Evolutionary conservation across 2,329 filamentous ascomycete species (phyloP).

Genomic region (Huntiella savannae): DNA sequence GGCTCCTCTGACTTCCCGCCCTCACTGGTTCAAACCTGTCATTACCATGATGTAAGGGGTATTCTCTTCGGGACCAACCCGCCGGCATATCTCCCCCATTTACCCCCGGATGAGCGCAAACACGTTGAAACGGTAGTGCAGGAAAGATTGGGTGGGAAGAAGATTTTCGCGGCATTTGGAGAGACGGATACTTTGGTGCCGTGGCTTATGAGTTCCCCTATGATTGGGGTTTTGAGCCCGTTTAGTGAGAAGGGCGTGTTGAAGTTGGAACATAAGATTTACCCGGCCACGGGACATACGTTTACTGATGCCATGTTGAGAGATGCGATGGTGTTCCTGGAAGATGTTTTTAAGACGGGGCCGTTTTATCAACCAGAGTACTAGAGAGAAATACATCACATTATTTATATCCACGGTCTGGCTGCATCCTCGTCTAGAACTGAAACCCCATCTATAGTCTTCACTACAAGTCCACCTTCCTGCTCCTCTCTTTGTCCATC

Average conservation of each 20-base stretch:
- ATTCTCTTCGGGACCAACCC: conserved; percentile 41
- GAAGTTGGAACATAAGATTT: conserved; percentile 45
- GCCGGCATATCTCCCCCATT: conserved; percentile 20
- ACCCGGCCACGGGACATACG: conserved; percentile 48
- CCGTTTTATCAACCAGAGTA: conserved; percentile 3
- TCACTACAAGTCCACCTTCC: conserved; percentile 22
- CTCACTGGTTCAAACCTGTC: conserved; percentile 42
- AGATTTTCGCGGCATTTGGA: conserved; percentile 44
- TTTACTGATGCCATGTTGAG: conserved; percentile 48
- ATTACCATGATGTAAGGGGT: conserved; percentile 54
- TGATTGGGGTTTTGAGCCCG: conserved; percentile 38
- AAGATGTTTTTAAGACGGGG: conserved; percentile 24
- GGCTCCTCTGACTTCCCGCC: conserved; percentile 62
- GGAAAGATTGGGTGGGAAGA: conserved; percentile 37
- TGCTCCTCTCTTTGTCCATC: conserved; percentile 17
- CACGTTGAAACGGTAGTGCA: conserved; percentile 23
- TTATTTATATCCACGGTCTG: conserved; percentile 22
- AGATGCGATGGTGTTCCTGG: conserved; percentile 46
- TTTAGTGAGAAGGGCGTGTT: conserved; percentile 35
- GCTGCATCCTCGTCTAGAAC: conserved; percentile 21
- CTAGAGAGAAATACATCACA: no score
- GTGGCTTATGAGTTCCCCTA: conserved; percentile 35
- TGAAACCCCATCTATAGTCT: conserved; percentile 20
- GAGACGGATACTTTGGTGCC: conserved; percentile 55
- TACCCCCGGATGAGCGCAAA: conserved; percentile 20